Conservation (phyloP, 2,329 filamentous ascomycete genomes). For the Epichloe coenophiala region DNA sequence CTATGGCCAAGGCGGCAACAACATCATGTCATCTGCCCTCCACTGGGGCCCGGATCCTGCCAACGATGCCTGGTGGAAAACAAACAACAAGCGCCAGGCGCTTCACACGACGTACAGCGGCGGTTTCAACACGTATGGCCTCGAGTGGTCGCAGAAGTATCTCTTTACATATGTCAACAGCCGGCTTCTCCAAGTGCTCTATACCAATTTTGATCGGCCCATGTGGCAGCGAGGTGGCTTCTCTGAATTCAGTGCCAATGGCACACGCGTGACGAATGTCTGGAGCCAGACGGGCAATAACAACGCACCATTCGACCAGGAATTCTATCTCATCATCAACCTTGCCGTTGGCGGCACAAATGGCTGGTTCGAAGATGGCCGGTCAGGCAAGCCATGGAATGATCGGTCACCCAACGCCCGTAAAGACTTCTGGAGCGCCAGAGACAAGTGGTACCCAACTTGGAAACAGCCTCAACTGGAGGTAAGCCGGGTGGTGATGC, state of each 20-base stretch:
- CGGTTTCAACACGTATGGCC: constrained; percentile 61
- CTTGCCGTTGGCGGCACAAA: constrained; percentile 66
- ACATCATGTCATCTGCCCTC: constrained; percentile 64
- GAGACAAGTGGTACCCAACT: constrained; percentile 52
- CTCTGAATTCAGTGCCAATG: constrained; percentile 46
- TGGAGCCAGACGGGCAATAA: constrained; percentile 49
- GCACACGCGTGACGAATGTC: constrained; percentile 47
- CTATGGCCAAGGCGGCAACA: constrained; percentile 65
- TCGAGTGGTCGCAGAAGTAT: constrained; percentile 83
- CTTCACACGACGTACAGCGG: constrained; percentile 61
- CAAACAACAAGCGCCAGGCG: constrained; percentile 62
- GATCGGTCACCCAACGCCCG: constrained; percentile 52
- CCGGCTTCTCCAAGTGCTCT: constrained; percentile 66
- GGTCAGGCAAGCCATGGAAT: constrained; percentile 65
- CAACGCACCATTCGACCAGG: constrained; percentile 61
- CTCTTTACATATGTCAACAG: constrained; percentile 78
- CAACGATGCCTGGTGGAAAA: constrained; percentile 73
- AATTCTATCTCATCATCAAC: constrained; percentile 65
- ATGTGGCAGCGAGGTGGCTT: constrained; percentile 60
- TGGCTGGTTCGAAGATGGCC: constrained; percentile 70
- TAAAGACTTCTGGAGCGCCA: constrained; percentile 64
- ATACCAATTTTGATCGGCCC: constrained; percentile 56
- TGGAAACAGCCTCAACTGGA: constrained; percentile 58
- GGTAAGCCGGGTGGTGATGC: constrained; percentile 56
- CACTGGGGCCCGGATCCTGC: constrained; percentile 66